Percentiles rank a stretch among this genome's conserved stretches.
phyloP scores from a whole-genome alignment of 306 rosid species.

The Cyclanthera cordifolia region DNA sequence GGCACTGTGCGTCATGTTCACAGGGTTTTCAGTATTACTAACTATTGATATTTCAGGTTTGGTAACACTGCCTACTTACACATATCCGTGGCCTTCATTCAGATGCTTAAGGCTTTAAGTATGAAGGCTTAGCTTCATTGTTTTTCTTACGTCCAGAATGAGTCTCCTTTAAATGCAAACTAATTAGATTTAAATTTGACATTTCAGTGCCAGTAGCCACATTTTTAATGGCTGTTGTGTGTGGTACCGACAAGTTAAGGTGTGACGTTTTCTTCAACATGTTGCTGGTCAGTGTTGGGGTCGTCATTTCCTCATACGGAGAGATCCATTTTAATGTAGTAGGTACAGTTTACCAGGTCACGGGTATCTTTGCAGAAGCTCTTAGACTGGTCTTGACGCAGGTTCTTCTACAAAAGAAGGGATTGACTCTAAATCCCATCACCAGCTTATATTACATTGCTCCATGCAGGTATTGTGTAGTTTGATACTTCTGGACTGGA shows the following conservation, averaged over 20 bases:
- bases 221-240: constrained; percentile 68
- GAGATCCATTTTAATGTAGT: constrained; percentile 83
- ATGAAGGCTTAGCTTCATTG: constrained; percentile 15
- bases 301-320: constrained; percentile 84
- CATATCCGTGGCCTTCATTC: constrained; percentile 97
- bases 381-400: constrained; percentile 90
- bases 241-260: constrained; percentile 85
- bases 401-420: constrained; percentile 91
- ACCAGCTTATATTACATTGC: constrained; percentile 95
- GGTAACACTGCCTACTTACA: constrained; percentile 94
- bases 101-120: constrained; percentile 98
- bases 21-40: not conserved
- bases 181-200: constrained; percentile 15
- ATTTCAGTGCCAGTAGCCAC: constrained; percentile 97
- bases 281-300: constrained; percentile 97
- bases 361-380: constrained; percentile 93
- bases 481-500: constrained; percentile 8
- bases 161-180: constrained; percentile 3
- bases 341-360: constrained; percentile 89
- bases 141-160: not conserved
- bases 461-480: constrained; percentile 74
- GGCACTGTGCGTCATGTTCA: not conserved
- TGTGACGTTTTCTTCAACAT: constrained; percentile 87
- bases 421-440: constrained; percentile 77
- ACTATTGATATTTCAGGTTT: constrained; percentile 45